Conservation (phyloP, 331 rosid genomes). For the Spiraea crenata region DNA sequence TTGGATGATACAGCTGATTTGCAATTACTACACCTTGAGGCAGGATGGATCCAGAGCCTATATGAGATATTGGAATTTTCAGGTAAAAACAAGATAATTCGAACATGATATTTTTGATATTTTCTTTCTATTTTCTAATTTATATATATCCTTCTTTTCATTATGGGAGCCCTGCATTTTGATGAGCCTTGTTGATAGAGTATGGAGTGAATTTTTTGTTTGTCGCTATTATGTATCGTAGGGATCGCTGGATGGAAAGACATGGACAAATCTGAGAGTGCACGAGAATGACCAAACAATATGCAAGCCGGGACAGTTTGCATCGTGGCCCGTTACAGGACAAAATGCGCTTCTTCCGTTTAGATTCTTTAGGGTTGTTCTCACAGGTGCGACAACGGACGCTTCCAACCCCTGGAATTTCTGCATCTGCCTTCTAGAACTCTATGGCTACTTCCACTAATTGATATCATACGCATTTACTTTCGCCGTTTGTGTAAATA, state of each 20-base stretch:
- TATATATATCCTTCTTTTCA: too few species aligned
- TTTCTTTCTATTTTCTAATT: background rate
- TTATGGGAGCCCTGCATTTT: background rate
- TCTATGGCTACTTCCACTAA: conserved; percentile 79
- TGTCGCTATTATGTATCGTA: conserved; percentile 24
- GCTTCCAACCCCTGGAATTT: conserved; percentile 73
- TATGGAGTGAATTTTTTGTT: background rate
- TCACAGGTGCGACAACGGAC: conserved; percentile 64
- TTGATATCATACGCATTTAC: background rate
- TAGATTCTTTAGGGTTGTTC: conserved; percentile 65
- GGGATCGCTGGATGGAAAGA: conserved; percentile 88
- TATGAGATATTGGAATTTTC: conserved; percentile 79
- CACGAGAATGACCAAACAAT: conserved; percentile 78
- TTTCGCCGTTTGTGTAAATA: background rate
- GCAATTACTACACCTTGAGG: conserved; percentile 83
- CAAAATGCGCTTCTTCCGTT: conserved; percentile 78
- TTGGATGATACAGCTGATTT: conserved; percentile 68
- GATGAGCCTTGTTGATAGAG: background rate
- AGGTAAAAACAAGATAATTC: conserved; percentile 55
- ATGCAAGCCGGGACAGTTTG: conserved; percentile 85
- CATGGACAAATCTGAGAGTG: conserved; percentile 65
- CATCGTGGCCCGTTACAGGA: conserved; percentile 76
- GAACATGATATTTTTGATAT: background rate
- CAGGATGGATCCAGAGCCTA: conserved; percentile 90
- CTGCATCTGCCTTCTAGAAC: conserved; percentile 76